phyloP scores from a whole-genome alignment of 2,329 filamentous ascomycete genomes.

The Verticillium albo-atrum region DNA sequence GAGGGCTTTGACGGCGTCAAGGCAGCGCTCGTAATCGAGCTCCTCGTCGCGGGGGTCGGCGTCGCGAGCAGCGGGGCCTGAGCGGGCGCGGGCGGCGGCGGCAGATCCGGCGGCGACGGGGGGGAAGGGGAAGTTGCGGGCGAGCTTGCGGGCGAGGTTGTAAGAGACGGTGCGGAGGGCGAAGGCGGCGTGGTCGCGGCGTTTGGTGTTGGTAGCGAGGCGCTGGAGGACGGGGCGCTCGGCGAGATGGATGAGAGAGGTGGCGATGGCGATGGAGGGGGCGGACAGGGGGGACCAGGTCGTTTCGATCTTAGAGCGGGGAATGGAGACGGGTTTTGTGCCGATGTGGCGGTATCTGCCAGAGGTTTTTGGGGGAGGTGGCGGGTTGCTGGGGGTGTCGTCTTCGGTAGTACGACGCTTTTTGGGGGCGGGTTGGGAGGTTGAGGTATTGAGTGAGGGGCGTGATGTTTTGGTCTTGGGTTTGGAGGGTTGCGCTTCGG shows the following conservation, averaged over 20 bases:
- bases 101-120: slow-evolving; percentile 34
- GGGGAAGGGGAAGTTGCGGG: slow-evolving; percentile 62
- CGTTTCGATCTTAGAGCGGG: slow-evolving; percentile 60
- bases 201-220: slow-evolving; percentile 41
- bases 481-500: not conserved
- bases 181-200: slow-evolving; percentile 48
- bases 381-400: slow-evolving; percentile 12
- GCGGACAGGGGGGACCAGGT: slow-evolving; percentile 61
- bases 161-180: slow-evolving; percentile 52
- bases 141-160: slow-evolving; percentile 53
- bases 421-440: slow-evolving; percentile 1
- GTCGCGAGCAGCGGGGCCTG: slow-evolving; percentile 18
- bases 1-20: slow-evolving; percentile 52
- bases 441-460: not conserved
- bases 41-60: slow-evolving; percentile 45
- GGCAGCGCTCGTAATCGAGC: slow-evolving; percentile 61
- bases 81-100: slow-evolving; percentile 1
- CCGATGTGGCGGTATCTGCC: slow-evolving; percentile 46
- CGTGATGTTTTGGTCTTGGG: not conserved
- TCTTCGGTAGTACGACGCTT: slow-evolving; percentile 5
- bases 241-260: slow-evolving; percentile 51
- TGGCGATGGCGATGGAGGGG: slow-evolving; percentile 51
- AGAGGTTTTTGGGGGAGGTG: slow-evolving; percentile 19
- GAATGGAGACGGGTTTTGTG: slow-evolving; percentile 47
- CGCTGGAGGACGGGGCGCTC: slow-evolving; percentile 59